Conservation (phyloP, 306 rosid species). For the Castanea crenata region DNA sequence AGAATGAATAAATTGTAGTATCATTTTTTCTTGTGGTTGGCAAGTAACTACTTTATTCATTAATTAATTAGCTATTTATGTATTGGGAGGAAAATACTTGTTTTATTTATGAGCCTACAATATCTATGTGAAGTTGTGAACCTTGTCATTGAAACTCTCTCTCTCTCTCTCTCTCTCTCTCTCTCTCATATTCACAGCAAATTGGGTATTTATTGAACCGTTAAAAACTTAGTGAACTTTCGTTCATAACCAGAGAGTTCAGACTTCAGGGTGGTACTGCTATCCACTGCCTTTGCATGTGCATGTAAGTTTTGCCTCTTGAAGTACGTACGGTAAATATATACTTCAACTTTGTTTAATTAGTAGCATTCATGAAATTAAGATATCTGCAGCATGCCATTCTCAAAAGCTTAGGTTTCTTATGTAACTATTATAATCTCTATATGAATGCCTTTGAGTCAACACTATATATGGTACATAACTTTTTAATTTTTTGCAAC, state of each 20-base stretch:
- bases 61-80: too few species aligned
- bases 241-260: constrained; percentile 8
- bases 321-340: not conserved
- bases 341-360: not conserved
- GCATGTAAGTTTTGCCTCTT: not conserved
- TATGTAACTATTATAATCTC: too few species aligned
- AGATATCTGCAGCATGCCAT: too few species aligned
- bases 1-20: too few species aligned
- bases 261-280: not conserved
- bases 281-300: constrained; percentile 13
- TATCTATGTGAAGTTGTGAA: not conserved
- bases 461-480: too few species aligned
- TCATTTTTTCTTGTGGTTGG: too few species aligned
- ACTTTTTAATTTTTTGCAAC: too few species aligned
- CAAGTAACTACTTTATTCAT: too few species aligned
- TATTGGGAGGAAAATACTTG: not conserved
- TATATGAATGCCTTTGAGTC: too few species aligned
- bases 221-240: not conserved
- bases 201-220: not conserved
- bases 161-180: not conserved
- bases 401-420: too few species aligned
- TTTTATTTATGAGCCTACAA: not conserved
- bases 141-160: not conserved
- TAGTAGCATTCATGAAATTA: too few species aligned
- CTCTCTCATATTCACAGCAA: not conserved